A percentile compares a stretch with the other conserved stretches of the same genome.
phyloP scores from a whole-genome alignment of 352 stramenopile species.

The Pythium myriotylum region DNA sequence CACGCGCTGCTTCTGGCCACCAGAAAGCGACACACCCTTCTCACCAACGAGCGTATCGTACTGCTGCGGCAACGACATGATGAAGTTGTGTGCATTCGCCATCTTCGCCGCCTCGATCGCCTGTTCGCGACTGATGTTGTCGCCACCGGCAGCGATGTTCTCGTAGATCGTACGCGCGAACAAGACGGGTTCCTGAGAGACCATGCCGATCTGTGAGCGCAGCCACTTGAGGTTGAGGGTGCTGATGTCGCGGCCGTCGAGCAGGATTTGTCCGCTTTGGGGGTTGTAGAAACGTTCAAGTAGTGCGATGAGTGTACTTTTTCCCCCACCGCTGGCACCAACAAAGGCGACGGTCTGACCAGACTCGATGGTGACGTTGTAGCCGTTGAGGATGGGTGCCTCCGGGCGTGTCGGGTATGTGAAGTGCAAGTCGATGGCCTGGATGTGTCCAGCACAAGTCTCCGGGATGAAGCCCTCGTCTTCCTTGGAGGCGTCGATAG shows the following conservation, averaged over 20 bases:
- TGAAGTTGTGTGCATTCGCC: constrained; percentile 11
- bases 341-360: too few species aligned
- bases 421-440: constrained; percentile 27
- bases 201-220: constrained; percentile 34
- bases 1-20: too few species aligned
- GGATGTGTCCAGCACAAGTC: constrained; percentile 35
- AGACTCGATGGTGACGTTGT: constrained; percentile 55
- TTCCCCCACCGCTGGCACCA: constrained; percentile 17
- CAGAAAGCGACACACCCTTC: too few species aligned
- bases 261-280: too few species aligned
- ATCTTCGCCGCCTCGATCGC: constrained; percentile 4
- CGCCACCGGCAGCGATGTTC: constrained; percentile 66
- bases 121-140: background rate
- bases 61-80: constrained; percentile 37
- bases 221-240: constrained; percentile 59
- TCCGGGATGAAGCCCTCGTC: constrained; percentile 34
- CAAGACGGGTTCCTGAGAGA: too few species aligned
- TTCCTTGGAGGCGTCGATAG: too few species aligned
- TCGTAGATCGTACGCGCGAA: constrained; percentile 73
- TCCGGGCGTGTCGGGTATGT: constrained; percentile 51
- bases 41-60: too few species aligned
- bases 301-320: constrained; percentile 32
- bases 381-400: constrained; percentile 54
- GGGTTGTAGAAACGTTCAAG: constrained; percentile 88
- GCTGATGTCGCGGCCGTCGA: constrained; percentile 60